Base-by-base conservation (phyloP, 2,329 filamentous ascomycete genomes). In the Fusarium cicatricum region DNA sequence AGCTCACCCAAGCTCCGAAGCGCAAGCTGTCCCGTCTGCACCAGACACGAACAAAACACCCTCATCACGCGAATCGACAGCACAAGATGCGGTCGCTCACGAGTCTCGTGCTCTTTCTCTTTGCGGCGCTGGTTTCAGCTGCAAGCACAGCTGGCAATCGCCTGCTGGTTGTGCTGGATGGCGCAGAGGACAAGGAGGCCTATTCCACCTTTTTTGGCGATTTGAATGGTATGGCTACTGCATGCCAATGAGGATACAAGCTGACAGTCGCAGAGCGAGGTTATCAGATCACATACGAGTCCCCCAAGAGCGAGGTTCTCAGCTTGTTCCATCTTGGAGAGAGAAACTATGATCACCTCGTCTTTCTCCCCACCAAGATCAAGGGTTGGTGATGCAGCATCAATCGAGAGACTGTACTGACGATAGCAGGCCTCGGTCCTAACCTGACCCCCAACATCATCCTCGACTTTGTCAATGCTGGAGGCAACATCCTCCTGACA, bases 401-500 rank as follows among this genome's bases (percentile, higher is more conserved):
- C 29, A 32, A 16, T 41, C 12, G 11, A 29, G 14, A 16, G 17
- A 17, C 10, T 34, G 5, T 65, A 34, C 58, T 68, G 36, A 67
- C 48, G 58, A 28, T 55, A 10, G 39, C 60, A 92, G 90, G 91
- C 58, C 90, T 97, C 57, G 95, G 95, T 52, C 92, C 94, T 62
- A 88, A 90, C 67, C 80, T 99, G 73, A 94, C 91, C 3, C 92
- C 95, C 46, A 91, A 92, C 72, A 79, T 89, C 62, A 85, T 99
- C 65, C 84, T 98, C 74, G 86, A 98, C 68, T 99, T 97, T 78
- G 80, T 97, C 80, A 95, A 97, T 76, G 87, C 88, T 52, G 82
- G 95, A 55, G 95, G 95, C 75, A 99, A 99, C 78, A 85, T 99
- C 71, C 84, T 99, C 60, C 80, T 98, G 52, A 87, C 91, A 26